A percentile compares a stretch with the other conserved stretches of the same genome.
Conservation (phyloP, 352 stramenopile species). For the Phytophthora cryptogea region DNA sequence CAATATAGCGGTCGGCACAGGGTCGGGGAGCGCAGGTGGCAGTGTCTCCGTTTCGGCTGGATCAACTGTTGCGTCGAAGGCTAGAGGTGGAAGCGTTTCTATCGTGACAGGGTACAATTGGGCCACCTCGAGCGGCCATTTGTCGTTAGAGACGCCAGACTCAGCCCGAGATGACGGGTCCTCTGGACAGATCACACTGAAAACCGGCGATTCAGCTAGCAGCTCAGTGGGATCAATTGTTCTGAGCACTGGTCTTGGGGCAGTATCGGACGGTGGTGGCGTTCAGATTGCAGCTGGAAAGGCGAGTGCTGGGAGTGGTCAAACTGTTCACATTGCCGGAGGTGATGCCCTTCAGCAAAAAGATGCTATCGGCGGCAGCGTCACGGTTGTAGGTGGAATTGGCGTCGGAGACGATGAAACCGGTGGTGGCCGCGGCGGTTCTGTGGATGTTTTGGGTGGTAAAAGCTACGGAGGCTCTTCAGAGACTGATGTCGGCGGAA, state of each 20-base stretch:
- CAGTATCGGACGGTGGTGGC: constrained; percentile 33
- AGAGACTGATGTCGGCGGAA: constrained; percentile 45
- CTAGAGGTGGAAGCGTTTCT: constrained; percentile 41
- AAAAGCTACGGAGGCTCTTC: constrained; percentile 49
- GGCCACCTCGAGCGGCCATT: constrained; percentile 42
- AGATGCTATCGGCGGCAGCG: constrained; percentile 38
- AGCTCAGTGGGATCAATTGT: constrained; percentile 48
- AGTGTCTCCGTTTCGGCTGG: constrained; percentile 52
- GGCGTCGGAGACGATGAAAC: constrained; percentile 45
- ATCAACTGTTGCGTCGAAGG: constrained; percentile 36
- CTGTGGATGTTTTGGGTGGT: constrained; percentile 44
- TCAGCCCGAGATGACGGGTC: constrained; percentile 40
- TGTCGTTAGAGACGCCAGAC: constrained; percentile 46
- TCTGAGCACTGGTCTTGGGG: constrained; percentile 52
- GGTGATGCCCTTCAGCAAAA: constrained; percentile 49
- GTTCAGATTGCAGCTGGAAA: constrained; percentile 48
- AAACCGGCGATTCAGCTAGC: constrained; percentile 41
- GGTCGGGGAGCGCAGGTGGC: constrained; percentile 38
- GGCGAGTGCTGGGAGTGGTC: constrained; percentile 38
- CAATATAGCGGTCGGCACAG: constrained; percentile 47
- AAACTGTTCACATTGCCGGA: constrained; percentile 40
- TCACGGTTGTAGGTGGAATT: constrained; percentile 41
- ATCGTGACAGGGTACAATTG: constrained; percentile 51
- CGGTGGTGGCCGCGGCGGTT: constrained; percentile 49
- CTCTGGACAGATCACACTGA: constrained; percentile 44